phyloP scores from a whole-genome alignment of 257 asterid species.

The Scutellaria barbata region DNA sequence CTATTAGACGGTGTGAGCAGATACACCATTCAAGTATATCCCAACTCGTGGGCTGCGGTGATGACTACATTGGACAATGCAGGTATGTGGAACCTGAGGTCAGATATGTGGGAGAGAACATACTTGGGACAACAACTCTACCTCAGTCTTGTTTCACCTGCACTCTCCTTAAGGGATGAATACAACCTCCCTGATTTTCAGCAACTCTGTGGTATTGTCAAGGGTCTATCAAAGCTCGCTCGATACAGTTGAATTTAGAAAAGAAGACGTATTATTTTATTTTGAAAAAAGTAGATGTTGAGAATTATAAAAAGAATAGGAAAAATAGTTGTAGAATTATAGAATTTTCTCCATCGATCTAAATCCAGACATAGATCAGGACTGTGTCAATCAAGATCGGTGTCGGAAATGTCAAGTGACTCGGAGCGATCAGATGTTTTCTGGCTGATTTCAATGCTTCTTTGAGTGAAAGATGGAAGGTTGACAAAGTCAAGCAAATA shows the following conservation, averaged over 20 bases:
- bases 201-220: slow-evolving; percentile 51
- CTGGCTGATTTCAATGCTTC: too few species aligned
- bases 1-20: slow-evolving; percentile 57
- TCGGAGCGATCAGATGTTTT: too few species aligned
- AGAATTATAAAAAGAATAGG: too few species aligned
- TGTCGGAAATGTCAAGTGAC: too few species aligned
- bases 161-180: slow-evolving; percentile 54
- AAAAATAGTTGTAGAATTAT: too few species aligned
- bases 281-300: too few species aligned
- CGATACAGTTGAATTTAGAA: slow-evolving; percentile 35
- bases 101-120: slow-evolving; percentile 60
- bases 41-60: slow-evolving; percentile 61
- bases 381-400: too few species aligned
- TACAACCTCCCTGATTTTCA: slow-evolving; percentile 47
- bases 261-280: too few species aligned
- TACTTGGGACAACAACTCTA: slow-evolving; percentile 62
- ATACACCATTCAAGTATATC: slow-evolving; percentile 65
- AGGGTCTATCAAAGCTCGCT: slow-evolving; percentile 44
- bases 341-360: too few species aligned
- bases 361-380: too few species aligned
- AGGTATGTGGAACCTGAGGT: slow-evolving; percentile 62
- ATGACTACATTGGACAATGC: slow-evolving; percentile 65
- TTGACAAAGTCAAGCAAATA: too few species aligned
- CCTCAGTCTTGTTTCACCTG: slow-evolving; percentile 54
- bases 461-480: too few species aligned